Evolutionary conservation across 1,139 yeast species (phyloP), one percentile per base, ranked within the genome.

Genomic region (Maudiozyma humilis): DNA sequence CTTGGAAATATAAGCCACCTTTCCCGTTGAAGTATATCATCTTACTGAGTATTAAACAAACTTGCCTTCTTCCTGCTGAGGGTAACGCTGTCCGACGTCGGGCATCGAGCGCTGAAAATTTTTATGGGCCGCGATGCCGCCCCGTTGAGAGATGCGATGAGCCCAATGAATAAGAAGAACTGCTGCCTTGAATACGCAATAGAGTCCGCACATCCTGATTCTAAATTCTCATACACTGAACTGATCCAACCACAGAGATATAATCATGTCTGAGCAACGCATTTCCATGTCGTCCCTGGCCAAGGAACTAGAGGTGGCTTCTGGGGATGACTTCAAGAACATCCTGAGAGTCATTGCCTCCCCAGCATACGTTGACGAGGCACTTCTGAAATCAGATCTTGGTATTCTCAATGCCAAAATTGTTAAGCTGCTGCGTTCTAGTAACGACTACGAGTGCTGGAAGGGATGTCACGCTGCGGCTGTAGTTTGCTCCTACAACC

Each of bases 361-460:
- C 1, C 57, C 64, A 1, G 55, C 51, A 14, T 52, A 65, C 27
- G 55, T 70, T 2, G 63, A 76, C 47, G 63, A 67, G 29, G 53
- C 59, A 32, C 65, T 74, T 34, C 58, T 76, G 32, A 76, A 76
- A 53, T 63, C 76, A 16, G 84, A 81, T 32, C 57, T 76, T 40
- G 72, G 72, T 47, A 81, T 80, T 52, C 64, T 82, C 37, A 71
- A 75, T 29, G 69, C 81, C 7, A 70, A 83, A 44, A 67, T 78
- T 17, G 62, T 73, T 49, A 79, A 78, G 53, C 65, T 81, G 36
- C 57, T 78, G 41, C 68, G 71, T 47, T 71, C 84, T 2, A 72
- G 72, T 46, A 68, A 70, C 30, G 68, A 68, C 25, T 69, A 67
- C 46, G 66, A 69, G 41, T 71, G 75, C 51, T 82, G 89, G 88